These are phyloP conservation scores for Phalaenopsis equestris DNA, from an alignment of 106 monocot genomes.

Conservation along the genomic window DNA sequence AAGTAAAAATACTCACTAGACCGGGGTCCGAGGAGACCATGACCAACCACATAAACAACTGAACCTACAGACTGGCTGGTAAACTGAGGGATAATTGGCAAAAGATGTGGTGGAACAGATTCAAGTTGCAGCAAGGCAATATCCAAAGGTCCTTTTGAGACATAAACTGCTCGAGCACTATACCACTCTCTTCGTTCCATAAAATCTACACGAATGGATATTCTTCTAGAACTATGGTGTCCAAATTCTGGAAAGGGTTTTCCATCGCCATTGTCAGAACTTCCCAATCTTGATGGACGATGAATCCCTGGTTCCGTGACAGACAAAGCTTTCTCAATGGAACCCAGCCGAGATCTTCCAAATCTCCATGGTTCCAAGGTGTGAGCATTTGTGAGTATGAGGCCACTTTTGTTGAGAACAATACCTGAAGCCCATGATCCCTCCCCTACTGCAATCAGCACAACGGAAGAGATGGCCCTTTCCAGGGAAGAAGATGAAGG, in stretches of 20 bases:
- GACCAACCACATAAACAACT: slow-evolving; percentile 72
- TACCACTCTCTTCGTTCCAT: slow-evolving; percentile 42
- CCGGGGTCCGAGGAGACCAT: slow-evolving; percentile 81
- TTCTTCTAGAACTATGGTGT: slow-evolving; percentile 29
- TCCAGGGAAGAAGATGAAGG: slow-evolving; percentile 28
- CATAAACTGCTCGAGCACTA: slow-evolving; percentile 65
- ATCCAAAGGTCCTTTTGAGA: slow-evolving; percentile 88
- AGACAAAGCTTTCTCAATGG: slow-evolving; percentile 17
- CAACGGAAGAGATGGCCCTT: slow-evolving; percentile 54
- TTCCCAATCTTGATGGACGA: slow-evolving; percentile 9
- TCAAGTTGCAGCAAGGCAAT: slow-evolving; percentile 84
- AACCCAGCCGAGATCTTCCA: slow-evolving; percentile 40
- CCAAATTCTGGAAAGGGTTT: slow-evolving; percentile 17
- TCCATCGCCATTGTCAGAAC: slow-evolving; percentile 11
- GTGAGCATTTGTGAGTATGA: slow-evolving; percentile 93
- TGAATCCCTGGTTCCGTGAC: neutral
- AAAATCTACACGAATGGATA: slow-evolving; percentile 59
- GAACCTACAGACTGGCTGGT: slow-evolving; percentile 36
- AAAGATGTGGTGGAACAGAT: slow-evolving; percentile 33
- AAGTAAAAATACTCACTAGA: slow-evolving; percentile 39
- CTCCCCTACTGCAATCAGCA: slow-evolving; percentile 65
- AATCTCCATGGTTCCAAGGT: slow-evolving; percentile 91
- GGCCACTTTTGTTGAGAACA: slow-evolving; percentile 62
- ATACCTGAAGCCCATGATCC: slow-evolving; percentile 92
- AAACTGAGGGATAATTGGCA: slow-evolving; percentile 45